Evolutionary conservation across 2,329 filamentous ascomycete species (phyloP).

Genomic region (Lachnellula arida): DNA sequence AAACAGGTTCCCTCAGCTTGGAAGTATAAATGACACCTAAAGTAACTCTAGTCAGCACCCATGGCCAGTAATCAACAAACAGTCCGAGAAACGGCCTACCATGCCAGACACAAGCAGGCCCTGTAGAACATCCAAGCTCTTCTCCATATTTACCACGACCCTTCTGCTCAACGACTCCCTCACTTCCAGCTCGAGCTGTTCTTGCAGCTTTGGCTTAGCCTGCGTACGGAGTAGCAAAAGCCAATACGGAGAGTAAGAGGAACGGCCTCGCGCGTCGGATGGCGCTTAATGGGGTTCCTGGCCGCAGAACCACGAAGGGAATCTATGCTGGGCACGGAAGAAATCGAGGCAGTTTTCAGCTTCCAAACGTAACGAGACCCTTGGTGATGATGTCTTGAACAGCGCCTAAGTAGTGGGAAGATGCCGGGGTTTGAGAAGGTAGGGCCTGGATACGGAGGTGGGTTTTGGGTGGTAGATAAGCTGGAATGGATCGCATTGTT

Average conservation of each 20-base stretch:
- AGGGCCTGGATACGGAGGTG: background rate
- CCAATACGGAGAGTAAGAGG: constrained; percentile 49
- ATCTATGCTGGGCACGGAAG: constrained; percentile 11
- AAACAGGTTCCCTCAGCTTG: constrained; percentile 29
- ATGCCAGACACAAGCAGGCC: constrained; percentile 53
- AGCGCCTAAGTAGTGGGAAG: constrained; percentile 46
- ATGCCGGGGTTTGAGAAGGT: background rate
- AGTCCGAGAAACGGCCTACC: constrained; percentile 37
- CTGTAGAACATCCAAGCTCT: constrained; percentile 51
- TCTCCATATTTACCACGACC: constrained; percentile 52
- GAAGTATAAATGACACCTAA: constrained; percentile 31
- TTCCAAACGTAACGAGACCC: constrained; percentile 11
- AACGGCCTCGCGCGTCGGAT: constrained; percentile 44
- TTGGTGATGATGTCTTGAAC: constrained; percentile 18
- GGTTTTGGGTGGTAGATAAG: background rate
- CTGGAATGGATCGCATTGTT: background rate
- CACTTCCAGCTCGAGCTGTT: constrained; percentile 53
- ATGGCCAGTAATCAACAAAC: background rate
- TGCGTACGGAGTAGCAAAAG: constrained; percentile 47
- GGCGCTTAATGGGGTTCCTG: constrained; percentile 42
- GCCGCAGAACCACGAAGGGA: constrained; percentile 27
- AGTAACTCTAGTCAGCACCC: background rate
- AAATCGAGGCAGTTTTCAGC: constrained; percentile 15
- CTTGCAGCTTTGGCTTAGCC: constrained; percentile 46
- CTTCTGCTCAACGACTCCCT: constrained; percentile 52